A percentile compares a stretch with the other conserved stretches of the same genome.
phyloP scores from a whole-genome alignment of 148 eudicot species.

The Drosera capensis region DNA sequence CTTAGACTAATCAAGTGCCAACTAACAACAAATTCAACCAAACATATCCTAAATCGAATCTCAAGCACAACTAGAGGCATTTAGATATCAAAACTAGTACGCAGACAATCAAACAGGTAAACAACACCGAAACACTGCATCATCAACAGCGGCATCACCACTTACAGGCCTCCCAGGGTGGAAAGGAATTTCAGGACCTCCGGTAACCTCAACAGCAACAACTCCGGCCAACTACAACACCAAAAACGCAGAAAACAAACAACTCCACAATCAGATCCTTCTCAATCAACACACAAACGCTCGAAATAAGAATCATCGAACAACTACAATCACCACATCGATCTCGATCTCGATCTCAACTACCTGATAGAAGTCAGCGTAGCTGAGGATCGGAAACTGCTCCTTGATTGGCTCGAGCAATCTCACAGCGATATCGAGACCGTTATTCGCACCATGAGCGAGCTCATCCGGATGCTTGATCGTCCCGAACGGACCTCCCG shows the following conservation, averaged over 20 bases:
- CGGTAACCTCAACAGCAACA: background rate
- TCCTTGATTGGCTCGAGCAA: slow-evolving; percentile 43
- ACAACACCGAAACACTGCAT: no score
- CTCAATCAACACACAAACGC: no score
- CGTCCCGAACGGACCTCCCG: slow-evolving; percentile 54
- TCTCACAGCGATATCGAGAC: slow-evolving; percentile 40
- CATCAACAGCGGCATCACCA: no score
- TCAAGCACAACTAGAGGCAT: no score
- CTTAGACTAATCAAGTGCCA: no score
- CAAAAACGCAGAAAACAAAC: no score
- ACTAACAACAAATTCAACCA: no score
- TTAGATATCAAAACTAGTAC: no score
- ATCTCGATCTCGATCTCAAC: background rate
- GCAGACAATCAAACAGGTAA: no score
- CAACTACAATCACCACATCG: background rate
- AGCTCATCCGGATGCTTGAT: slow-evolving; percentile 27
- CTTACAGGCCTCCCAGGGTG: slow-evolving; percentile 1
- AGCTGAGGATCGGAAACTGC: slow-evolving; percentile 26
- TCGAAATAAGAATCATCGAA: no score
- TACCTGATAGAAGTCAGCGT: slow-evolving; percentile 47
- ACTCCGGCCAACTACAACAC: background rate
- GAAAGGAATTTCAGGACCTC: background rate
- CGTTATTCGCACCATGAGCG: slow-evolving; percentile 39
- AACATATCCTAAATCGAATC: no score
- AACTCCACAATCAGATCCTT: no score